Conservation (phyloP, 2,329 filamentous ascomycete genomes). For the Trichoderma pleuroti region DNA sequence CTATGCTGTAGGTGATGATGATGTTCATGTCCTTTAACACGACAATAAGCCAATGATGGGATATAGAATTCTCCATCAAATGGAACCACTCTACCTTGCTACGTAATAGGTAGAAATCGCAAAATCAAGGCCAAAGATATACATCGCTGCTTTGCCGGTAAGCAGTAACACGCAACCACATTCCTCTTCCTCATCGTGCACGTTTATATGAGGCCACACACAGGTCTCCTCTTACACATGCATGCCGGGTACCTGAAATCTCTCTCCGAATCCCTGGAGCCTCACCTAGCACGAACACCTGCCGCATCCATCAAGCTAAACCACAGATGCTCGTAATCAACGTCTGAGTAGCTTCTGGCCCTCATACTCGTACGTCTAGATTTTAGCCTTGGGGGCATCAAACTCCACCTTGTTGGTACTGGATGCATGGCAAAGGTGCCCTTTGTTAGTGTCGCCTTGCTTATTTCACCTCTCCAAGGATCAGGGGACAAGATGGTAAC, state of each 20-base stretch:
- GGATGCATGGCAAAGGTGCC: neutral
- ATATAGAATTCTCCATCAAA: neutral
- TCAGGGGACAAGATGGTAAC: slow-evolving; percentile 1
- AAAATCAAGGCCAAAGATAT: neutral
- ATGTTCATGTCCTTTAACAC: neutral
- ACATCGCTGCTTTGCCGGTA: neutral
- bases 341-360: neutral
- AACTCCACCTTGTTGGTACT: slow-evolving; percentile 35
- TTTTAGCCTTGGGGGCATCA: slow-evolving; percentile 27
- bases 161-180: neutral
- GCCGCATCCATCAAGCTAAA: neutral
- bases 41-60: neutral
- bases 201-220: neutral
- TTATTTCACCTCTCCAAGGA: neutral
- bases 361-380: slow-evolving; percentile 22
- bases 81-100: neutral
- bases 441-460: neutral
- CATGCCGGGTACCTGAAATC: neutral
- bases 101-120: neutral
- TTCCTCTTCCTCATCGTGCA: neutral
- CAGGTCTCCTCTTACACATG: neutral
- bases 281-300: neutral
- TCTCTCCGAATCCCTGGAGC: neutral
- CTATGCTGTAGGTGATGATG: neutral
- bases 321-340: neutral